Conservation (phyloP, 1,139 yeast species). For the Hemisphaericaspora xylofermentans region DNA sequence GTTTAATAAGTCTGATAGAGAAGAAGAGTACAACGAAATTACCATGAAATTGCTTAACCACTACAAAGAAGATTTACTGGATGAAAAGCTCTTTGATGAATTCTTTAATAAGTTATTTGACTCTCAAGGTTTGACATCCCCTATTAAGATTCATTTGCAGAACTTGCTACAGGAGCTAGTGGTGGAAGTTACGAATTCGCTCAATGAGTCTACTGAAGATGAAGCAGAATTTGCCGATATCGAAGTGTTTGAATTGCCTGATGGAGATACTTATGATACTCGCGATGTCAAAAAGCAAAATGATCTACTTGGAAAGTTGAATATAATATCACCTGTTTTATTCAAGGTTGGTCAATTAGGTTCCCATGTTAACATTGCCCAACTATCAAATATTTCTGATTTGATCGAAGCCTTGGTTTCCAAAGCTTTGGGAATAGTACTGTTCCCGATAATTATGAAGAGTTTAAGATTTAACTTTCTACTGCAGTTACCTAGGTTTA, state of each 20-base stretch:
- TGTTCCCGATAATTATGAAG: slow-evolving; percentile 18
- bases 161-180: slow-evolving; percentile 23
- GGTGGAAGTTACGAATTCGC: slow-evolving; percentile 6
- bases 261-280: slow-evolving; percentile 3
- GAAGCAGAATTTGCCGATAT: slow-evolving; percentile 9
- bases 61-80: slow-evolving; percentile 19
- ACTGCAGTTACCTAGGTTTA: slow-evolving; percentile 16
- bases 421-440: slow-evolving; percentile 22
- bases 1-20: slow-evolving; percentile 26
- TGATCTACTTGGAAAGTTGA: slow-evolving; percentile 16
- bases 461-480: slow-evolving; percentile 25
- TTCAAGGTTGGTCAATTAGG: slow-evolving; percentile 30
- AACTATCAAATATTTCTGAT: slow-evolving; percentile 10
- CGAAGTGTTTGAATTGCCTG: slow-evolving; percentile 4
- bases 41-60: slow-evolving; percentile 25
- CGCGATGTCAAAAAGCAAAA: slow-evolving; percentile 19
- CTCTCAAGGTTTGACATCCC: slow-evolving; percentile 19
- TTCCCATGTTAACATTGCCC: slow-evolving; percentile 18
- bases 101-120: slow-evolving; percentile 16
- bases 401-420: slow-evolving; percentile 13
- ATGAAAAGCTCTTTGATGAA: slow-evolving; percentile 14
- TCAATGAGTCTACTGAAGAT: slow-evolving; percentile 9
- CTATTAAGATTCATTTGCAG: slow-evolving; percentile 25
- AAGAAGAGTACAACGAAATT: slow-evolving; percentile 27
- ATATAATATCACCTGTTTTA: slow-evolving; percentile 19